These are phyloP conservation scores for Colletotrichum agaves DNA, from an alignment of 2,329 filamentous ascomycete genomes.

Conservation along the genomic window DNA sequence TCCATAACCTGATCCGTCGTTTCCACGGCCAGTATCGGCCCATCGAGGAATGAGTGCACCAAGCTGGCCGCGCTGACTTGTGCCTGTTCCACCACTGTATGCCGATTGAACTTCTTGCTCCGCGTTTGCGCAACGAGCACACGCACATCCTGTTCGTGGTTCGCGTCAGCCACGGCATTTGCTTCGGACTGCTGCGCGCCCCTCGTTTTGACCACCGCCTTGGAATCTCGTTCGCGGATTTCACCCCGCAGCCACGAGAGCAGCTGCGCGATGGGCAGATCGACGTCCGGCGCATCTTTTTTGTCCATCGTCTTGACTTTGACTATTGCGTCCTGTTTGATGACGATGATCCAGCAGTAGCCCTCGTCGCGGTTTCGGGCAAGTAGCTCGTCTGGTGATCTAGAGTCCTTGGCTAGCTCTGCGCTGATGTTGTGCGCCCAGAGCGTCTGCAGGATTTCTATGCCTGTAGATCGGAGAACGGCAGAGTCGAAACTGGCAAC, in stretches of 20 bases:
- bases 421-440: conserved; percentile 89
- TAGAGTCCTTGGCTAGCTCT: conserved; percentile 84
- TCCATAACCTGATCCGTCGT: conserved; percentile 86
- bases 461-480: conserved; percentile 78
- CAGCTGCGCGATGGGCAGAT: conserved; percentile 78
- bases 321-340: conserved; percentile 80
- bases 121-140: conserved; percentile 85
- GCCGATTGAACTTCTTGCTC: conserved; percentile 91
- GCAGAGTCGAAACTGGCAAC: conserved; percentile 87
- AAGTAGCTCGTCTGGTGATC: conserved; percentile 82
- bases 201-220: conserved; percentile 60
- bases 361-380: conserved; percentile 80
- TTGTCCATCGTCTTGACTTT: conserved; percentile 83
- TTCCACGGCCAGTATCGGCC: conserved; percentile 88
- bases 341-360: conserved; percentile 88
- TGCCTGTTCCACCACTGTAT: conserved; percentile 85
- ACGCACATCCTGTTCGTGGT: conserved; percentile 77
- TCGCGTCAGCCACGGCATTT: conserved; percentile 43
- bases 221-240: conserved; percentile 80
- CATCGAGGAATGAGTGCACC: conserved; percentile 76
- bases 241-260: conserved; percentile 84
- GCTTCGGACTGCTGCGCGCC: conserved; percentile 47
- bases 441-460: conserved; percentile 80
- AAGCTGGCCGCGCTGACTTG: conserved; percentile 69
- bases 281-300: conserved; percentile 79